Percentiles rank a stretch among this genome's conserved stretches.
These are phyloP conservation scores for Acanthamoeba divionensis DNA, from an alignment of 208 protist genomes.

Conservation along the genomic window DNA sequence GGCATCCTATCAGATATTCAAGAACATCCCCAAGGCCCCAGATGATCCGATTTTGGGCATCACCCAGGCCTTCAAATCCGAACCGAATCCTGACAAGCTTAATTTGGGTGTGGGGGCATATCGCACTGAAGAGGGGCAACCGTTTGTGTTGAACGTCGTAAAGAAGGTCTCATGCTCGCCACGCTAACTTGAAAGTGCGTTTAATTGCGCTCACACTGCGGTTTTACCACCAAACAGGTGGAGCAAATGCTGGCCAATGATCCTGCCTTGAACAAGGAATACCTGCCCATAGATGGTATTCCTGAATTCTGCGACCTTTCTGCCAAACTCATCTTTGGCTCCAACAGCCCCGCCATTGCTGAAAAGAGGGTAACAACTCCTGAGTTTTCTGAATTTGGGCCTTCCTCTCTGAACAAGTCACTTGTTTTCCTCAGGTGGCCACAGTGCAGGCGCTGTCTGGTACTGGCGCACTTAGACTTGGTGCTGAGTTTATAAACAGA, in stretches of 20 bases:
- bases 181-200: too few species aligned
- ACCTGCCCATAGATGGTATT: conserved; percentile 92
- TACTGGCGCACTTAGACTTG: conserved; percentile 85
- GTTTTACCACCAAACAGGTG: conserved; percentile 51
- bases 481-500: conserved; percentile 77
- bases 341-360: conserved; percentile 69
- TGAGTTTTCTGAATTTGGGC: too few species aligned
- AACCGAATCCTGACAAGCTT: conserved; percentile 89
- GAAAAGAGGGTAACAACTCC: conserved; percentile 54
- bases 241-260: conserved; percentile 67
- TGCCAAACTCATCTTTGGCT: conserved; percentile 88
- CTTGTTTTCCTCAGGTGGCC: conserved; percentile 66
- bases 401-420: neutral
- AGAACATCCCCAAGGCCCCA: conserved; percentile 61
- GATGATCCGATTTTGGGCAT: conserved; percentile 84
- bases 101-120: conserved; percentile 97
- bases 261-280: conserved; percentile 91
- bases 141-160: conserved; percentile 90
- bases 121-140: conserved; percentile 90
- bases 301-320: conserved; percentile 84
- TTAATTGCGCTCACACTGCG: neutral
- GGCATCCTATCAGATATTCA: conserved; percentile 40
- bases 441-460: conserved; percentile 88
- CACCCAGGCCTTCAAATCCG: conserved; percentile 71
- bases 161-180: conserved; percentile 79